Conservation (phyloP, 805 yeast species). For the Saturnispora sekii region DNA sequence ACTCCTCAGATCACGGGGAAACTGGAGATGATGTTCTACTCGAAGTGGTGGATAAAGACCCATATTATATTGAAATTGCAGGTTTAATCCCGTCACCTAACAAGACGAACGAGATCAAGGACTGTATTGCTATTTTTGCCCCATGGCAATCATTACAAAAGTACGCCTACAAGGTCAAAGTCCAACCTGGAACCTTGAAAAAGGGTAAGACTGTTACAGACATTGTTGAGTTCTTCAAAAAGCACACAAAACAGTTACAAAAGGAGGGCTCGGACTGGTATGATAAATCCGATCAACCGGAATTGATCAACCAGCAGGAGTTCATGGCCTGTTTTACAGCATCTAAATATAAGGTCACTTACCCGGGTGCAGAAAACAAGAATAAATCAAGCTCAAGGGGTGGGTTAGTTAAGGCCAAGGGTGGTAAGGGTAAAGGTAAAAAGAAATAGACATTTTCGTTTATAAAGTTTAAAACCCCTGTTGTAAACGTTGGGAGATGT, state of each 20-base stretch:
- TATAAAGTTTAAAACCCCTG: conserved; percentile 26
- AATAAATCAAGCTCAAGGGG: conserved; percentile 11
- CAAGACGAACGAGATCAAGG: conserved; percentile 42
- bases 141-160: conserved; percentile 81
- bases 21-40: conserved; percentile 15
- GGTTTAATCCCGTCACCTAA: conserved; percentile 35
- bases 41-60: conserved; percentile 23
- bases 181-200: conserved; percentile 71
- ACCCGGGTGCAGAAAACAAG: conserved; percentile 37
- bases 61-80: conserved; percentile 19
- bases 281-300: conserved; percentile 48
- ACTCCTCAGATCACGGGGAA: conserved; percentile 14
- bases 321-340: conserved; percentile 59
- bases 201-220: conserved; percentile 83
- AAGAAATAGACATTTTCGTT: conserved; percentile 14
- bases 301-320: conserved; percentile 52
- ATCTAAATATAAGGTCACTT: conserved; percentile 54
- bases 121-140: conserved; percentile 78
- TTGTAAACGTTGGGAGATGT: conserved; percentile 33
- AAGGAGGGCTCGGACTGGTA: conserved; percentile 54
- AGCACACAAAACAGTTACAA: conserved; percentile 20
- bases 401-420: conserved; percentile 10
- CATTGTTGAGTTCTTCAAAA: conserved; percentile 46
- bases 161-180: conserved; percentile 70
- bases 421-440: conserved; percentile 17